Percentiles rank a stretch among this genome's conserved stretches.
Conservation (phyloP, 2,329 filamentous ascomycete species). For the Gremmenia infestans region DNA sequence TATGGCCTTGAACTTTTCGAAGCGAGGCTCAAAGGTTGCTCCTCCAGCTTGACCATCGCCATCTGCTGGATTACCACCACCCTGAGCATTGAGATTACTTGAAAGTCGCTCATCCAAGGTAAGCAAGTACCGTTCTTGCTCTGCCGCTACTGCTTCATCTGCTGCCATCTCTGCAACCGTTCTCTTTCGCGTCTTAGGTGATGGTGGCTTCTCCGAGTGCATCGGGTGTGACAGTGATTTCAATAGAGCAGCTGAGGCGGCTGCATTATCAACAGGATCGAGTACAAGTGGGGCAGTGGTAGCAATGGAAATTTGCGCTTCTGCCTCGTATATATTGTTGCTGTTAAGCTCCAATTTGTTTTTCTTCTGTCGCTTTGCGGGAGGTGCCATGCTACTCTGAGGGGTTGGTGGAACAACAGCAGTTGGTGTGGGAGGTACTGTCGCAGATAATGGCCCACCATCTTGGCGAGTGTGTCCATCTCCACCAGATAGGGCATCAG, state of each 20-base stretch:
- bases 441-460: constrained; percentile 39
- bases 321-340: constrained; percentile 66
- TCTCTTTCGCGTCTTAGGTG: constrained; percentile 84
- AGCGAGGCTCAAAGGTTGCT: constrained; percentile 75
- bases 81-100: constrained; percentile 51
- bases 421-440: constrained; percentile 60
- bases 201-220: constrained; percentile 70
- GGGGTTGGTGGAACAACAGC: constrained; percentile 56
- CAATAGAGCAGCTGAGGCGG: constrained; percentile 67
- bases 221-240: constrained; percentile 70
- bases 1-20: constrained; percentile 88
- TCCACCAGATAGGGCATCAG: constrained; percentile 51
- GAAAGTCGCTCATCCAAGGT: constrained; percentile 80
- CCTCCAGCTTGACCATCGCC: constrained; percentile 67
- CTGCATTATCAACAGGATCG: constrained; percentile 64
- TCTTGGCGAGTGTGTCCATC: constrained; percentile 39
- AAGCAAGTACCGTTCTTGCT: constrained; percentile 88
- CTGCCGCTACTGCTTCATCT: constrained; percentile 86
- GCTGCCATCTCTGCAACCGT: constrained; percentile 93
- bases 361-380: constrained; percentile 61
- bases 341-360: constrained; percentile 73
- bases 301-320: constrained; percentile 68
- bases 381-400: constrained; percentile 49
- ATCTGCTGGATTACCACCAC: constrained; percentile 54
- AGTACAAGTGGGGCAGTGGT: constrained; percentile 73